phyloP scores from a whole-genome alignment of 805 yeast genomes.

The Lipomyces lipofer region DNA sequence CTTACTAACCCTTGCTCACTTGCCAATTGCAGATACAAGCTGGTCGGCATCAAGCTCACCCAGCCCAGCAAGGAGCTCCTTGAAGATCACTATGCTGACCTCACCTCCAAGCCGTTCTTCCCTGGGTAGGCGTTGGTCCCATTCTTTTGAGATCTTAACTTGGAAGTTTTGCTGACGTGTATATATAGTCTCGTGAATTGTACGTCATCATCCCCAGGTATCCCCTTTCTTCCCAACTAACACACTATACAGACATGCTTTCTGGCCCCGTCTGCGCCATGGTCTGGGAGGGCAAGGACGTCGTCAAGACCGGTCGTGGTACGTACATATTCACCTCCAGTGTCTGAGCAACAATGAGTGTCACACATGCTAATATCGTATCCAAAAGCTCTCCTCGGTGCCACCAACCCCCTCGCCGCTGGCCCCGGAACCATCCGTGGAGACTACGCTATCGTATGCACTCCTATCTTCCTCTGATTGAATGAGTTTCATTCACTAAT shows the following conservation, averaged over 20 bases:
- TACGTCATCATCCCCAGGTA: too few species aligned
- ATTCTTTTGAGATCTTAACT: background rate
- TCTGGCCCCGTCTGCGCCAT: constrained; percentile 99
- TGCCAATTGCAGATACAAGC: constrained; percentile 63
- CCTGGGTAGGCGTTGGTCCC: constrained; percentile 73
- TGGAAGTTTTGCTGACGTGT: background rate
- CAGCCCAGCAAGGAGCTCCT: constrained; percentile 83
- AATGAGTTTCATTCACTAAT: background rate
- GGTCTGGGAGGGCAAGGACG: constrained; percentile 99
- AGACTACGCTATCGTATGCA: constrained; percentile 76
- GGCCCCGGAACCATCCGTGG: constrained; percentile 99
- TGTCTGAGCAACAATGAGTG: background rate
- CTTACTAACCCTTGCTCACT: background rate
- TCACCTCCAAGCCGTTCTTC: constrained; percentile 95
- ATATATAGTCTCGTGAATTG: constrained; percentile 23
- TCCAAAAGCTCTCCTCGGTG: constrained; percentile 80
- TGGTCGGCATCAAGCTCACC: constrained; percentile 91
- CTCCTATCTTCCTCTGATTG: background rate
- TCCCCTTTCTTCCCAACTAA: too few species aligned
- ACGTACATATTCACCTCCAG: background rate
- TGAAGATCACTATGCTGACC: constrained; percentile 93
- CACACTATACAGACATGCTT: constrained; percentile 62
- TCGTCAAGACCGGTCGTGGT: constrained; percentile 95
- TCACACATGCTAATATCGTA: too few species aligned
- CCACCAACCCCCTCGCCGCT: constrained; percentile 96